Conservation (phyloP, 2,329 filamentous ascomycete species). For the Dothistroma septosporum region DNA sequence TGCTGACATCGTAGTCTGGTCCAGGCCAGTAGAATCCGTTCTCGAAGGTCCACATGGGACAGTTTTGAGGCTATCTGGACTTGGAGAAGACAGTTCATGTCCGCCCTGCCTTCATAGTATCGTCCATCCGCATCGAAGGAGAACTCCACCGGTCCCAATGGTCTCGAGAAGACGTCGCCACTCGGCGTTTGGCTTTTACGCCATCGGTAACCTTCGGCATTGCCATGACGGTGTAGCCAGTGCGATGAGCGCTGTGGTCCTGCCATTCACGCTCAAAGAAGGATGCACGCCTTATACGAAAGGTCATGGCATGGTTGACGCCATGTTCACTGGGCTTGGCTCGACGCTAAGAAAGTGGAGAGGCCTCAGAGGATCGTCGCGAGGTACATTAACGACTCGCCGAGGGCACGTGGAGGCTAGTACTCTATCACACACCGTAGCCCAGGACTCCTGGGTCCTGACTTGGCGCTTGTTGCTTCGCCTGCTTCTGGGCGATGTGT, state of each 20-base stretch:
- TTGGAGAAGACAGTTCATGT: conserved; percentile 40
- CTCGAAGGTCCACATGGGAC: conserved; percentile 29
- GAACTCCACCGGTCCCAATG: conserved; percentile 43
- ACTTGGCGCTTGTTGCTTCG: too few species aligned
- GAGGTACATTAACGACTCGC: neutral
- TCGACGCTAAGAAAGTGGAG: neutral
- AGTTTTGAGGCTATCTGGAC: conserved; percentile 36
- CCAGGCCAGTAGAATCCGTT: conserved; percentile 40
- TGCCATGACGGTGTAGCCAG: conserved; percentile 42
- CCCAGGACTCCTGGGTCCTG: too few species aligned
- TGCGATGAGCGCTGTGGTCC: conserved; percentile 11
- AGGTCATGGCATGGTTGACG: neutral
- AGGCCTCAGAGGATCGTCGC: neutral
- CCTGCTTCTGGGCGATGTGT: too few species aligned
- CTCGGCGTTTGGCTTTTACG: conserved; percentile 20
- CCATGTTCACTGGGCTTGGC: neutral
- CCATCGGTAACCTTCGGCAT: conserved; percentile 38
- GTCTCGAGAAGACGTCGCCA: conserved; percentile 32
- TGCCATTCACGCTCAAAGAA: neutral
- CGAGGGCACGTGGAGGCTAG: too few species aligned
- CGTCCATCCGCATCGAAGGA: conserved; percentile 45
- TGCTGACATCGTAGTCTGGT: conserved; percentile 38
- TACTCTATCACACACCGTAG: too few species aligned
- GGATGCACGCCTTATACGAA: neutral
- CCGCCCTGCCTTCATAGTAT: conserved; percentile 44